phyloP scores from a whole-genome alignment of 1,284 basidiomycete species.

The Bothia castanella region DNA sequence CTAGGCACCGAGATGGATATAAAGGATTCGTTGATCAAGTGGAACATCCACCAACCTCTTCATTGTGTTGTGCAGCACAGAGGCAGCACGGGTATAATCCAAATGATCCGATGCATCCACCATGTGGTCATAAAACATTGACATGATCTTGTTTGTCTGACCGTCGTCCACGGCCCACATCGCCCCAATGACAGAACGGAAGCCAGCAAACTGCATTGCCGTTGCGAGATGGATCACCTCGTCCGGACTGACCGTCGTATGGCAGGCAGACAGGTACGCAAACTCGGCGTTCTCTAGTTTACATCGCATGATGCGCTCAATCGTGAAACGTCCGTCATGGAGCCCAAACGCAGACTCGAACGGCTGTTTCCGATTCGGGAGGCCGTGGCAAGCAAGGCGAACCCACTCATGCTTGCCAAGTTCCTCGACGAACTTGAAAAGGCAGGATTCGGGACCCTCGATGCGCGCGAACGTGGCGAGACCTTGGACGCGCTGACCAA shows the following conservation, averaged over 20 bases:
- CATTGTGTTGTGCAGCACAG: too few relatives aligned
- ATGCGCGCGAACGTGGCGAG: not conserved
- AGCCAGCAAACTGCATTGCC: not conserved
- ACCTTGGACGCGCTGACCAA: not conserved
- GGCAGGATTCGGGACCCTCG: not conserved
- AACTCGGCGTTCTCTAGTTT: constrained; percentile 26
- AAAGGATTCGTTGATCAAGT: too few relatives aligned
- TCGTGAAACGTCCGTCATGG: constrained; percentile 16
- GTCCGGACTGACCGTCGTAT: constrained; percentile 26
- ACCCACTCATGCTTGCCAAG: constrained; percentile 13
- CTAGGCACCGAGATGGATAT: too few relatives aligned
- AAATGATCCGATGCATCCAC: too few relatives aligned
- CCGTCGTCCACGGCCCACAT: constrained; percentile 4
- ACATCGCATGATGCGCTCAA: constrained; percentile 23
- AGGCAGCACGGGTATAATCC: too few relatives aligned
- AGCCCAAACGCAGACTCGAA: constrained; percentile 24
- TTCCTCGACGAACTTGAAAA: not conserved
- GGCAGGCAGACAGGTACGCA: constrained; percentile 33
- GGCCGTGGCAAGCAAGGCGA: constrained; percentile 21
- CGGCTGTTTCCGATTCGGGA: constrained; percentile 8
- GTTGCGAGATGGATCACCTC: constrained; percentile 22
- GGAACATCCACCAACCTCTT: too few relatives aligned
- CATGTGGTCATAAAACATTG: too few relatives aligned
- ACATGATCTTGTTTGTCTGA: too few relatives aligned
- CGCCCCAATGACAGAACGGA: not conserved